Conservation (phyloP, 805 yeast species). For the Candida ulmi region DNA sequence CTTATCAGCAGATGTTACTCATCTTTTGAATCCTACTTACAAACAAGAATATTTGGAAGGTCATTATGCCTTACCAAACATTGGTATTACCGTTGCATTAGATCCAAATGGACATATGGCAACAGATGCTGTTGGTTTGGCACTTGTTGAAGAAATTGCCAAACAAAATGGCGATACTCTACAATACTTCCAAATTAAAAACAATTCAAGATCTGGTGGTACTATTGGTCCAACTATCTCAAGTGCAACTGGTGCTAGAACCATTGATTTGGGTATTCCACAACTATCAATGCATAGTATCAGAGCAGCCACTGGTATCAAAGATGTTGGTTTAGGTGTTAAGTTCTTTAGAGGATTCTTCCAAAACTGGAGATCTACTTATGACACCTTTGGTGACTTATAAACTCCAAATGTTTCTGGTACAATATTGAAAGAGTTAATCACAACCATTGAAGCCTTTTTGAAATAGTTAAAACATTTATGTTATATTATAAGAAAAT, state of each 20-base stretch:
- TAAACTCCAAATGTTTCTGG: slow-evolving; percentile 22
- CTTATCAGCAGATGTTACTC: slow-evolving; percentile 80
- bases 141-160: slow-evolving; percentile 68
- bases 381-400: slow-evolving; percentile 46
- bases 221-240: slow-evolving; percentile 77
- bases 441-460: too few species aligned
- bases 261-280: slow-evolving; percentile 78
- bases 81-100: slow-evolving; percentile 62
- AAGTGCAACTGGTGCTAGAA: slow-evolving; percentile 62
- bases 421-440: too few species aligned
- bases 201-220: slow-evolving; percentile 82
- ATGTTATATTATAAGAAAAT: too few species aligned
- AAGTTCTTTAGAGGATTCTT: slow-evolving; percentile 69
- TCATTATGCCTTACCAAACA: slow-evolving; percentile 78
- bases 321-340: slow-evolving; percentile 70
- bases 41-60: slow-evolving; percentile 61
- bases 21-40: slow-evolving; percentile 77
- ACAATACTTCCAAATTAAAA: slow-evolving; percentile 83
- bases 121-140: slow-evolving; percentile 69
- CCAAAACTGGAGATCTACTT: slow-evolving; percentile 57
- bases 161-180: slow-evolving; percentile 54
- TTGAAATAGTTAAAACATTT: too few species aligned
- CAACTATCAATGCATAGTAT: slow-evolving; percentile 85
- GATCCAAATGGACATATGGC: slow-evolving; percentile 85
- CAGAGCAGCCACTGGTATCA: slow-evolving; percentile 73